Evolutionary conservation across 345 rosid genomes (phyloP).

Genomic region (Firmiana major): DNA sequence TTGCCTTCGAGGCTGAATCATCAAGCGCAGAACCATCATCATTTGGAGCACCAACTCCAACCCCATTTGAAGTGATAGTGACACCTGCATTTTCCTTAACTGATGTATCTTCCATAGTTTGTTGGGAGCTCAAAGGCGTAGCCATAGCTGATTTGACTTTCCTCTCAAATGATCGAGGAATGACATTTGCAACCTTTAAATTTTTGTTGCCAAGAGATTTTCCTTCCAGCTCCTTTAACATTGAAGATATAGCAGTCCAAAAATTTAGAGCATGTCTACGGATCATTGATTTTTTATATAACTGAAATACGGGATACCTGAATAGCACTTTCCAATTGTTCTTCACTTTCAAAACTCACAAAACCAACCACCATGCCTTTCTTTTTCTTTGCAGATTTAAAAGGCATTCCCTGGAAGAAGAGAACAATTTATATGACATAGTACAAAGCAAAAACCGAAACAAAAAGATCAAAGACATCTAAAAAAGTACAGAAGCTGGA

Average conservation of each 20-base stretch:
- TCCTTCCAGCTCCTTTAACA: slow-evolving; percentile 63
- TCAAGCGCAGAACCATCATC: slow-evolving; percentile 25
- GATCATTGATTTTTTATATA: slow-evolving; percentile 4
- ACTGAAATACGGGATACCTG: slow-evolving; percentile 35
- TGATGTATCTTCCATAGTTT: slow-evolving; percentile 18
- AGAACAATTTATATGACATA: slow-evolving; percentile 8
- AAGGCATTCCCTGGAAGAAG: slow-evolving; percentile 48
- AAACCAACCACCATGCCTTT: slow-evolving; percentile 81
- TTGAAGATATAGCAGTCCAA: slow-evolving; percentile 17
- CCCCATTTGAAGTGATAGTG: slow-evolving; percentile 1
- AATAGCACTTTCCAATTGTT: slow-evolving; percentile 12
- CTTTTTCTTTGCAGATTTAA: slow-evolving; percentile 71
- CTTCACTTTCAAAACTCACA: slow-evolving; percentile 59
- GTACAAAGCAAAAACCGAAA: not conserved
- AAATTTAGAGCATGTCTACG: slow-evolving; percentile 8
- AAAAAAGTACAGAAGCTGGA: not conserved
- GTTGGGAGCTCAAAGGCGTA: slow-evolving; percentile 8
- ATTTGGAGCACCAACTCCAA: slow-evolving; percentile 30
- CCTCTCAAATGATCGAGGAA: slow-evolving; percentile 61
- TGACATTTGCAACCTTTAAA: slow-evolving; percentile 71
- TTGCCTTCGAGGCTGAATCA: slow-evolving; percentile 32
- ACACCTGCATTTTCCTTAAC: slow-evolving; percentile 27
- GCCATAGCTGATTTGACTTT: slow-evolving; percentile 43
- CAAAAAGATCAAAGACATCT: slow-evolving; percentile 1
- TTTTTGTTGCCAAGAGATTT: slow-evolving; percentile 54